Base-by-base conservation (phyloP, 352 stramenopile species). In the Phytophthora citrophthora region DNA sequence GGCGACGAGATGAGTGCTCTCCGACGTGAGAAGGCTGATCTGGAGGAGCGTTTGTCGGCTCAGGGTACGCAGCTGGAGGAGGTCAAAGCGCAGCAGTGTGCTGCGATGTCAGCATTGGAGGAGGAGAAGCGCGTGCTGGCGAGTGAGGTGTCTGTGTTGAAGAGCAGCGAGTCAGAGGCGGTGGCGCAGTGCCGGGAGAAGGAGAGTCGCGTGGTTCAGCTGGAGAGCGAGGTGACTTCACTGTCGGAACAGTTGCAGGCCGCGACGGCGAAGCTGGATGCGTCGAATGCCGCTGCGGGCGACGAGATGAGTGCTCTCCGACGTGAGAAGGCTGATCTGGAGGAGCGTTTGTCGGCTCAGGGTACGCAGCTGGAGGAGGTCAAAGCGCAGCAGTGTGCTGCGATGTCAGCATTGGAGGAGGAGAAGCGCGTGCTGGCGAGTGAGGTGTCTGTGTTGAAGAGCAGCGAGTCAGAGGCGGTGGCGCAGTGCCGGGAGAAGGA, bases 401-500 rank as follows among this genome's bases (percentile, higher is more conserved):
- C 29, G 24, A n/a, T 58, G 60, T 24, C 34, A 11, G 54, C 44
- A 12, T 31, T 55, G 23, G 54, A 63, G 44, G 45, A 68, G 38
- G 53, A 72, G 58, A 76, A 66, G 54, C 20, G 52, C 54, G 31
- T 48, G 46, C 27, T 76, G 58, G 49, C 27, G 50, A 70, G 40
- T n/a, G 61, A 73, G 41, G 57, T 76, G 31, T 64, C 38, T 47
- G 20, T 11, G 34, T 8, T 70, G 44, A 63, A 71, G 54, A 64
- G 54, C 31, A 53, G 55, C 24, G 45, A 63, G 31, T 59, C 38
- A 38, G 38, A 60, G 9, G 40, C 41, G 16, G 10, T 68, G 36
- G 55, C 55, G n/a, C 52, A 53, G 29, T 59, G 52, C 53, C 54
- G 9, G n/a, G 61, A 64, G 36, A 65, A 66, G 29, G 41, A 54